Conservation (phyloP, 345 rosid species). For the Lumnitzera littorea region DNA sequence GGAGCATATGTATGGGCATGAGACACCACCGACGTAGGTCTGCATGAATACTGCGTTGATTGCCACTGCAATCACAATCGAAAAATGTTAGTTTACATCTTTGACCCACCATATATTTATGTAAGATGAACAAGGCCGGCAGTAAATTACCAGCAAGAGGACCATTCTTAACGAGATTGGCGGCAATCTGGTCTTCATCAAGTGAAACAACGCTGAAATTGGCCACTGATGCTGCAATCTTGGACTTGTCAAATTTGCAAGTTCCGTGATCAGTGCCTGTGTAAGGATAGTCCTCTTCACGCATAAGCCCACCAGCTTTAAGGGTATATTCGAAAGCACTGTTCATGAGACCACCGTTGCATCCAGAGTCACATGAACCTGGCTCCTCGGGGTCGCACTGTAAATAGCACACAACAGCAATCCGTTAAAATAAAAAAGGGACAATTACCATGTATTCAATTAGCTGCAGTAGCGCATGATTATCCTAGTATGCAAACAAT, state of each 20-base stretch:
- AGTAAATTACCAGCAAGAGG: slow-evolving; percentile 71
- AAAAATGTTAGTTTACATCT: background rate
- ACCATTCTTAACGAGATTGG: slow-evolving; percentile 84
- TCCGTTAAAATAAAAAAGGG: background rate
- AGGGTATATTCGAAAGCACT: slow-evolving; percentile 83
- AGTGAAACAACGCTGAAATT: slow-evolving; percentile 83
- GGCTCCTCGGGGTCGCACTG: slow-evolving; percentile 90
- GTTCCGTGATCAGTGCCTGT: slow-evolving; percentile 54
- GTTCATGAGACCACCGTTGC: slow-evolving; percentile 91
- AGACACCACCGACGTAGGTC: slow-evolving; percentile 82
- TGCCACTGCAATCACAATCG: slow-evolving; percentile 41
- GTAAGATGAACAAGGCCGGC: background rate
- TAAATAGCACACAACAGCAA: slow-evolving; percentile 4
- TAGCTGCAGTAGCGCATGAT: too few relatives aligned
- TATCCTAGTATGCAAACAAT: too few relatives aligned
- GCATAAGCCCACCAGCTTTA: slow-evolving; percentile 87
- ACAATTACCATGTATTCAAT: too few relatives aligned
- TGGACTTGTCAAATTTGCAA: slow-evolving; percentile 78
- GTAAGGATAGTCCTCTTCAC: slow-evolving; percentile 85
- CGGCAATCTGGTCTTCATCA: slow-evolving; percentile 88
- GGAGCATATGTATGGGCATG: slow-evolving; percentile 80
- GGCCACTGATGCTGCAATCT: slow-evolving; percentile 72
- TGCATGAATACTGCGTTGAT: slow-evolving; percentile 92
- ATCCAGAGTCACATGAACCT: slow-evolving; percentile 80
- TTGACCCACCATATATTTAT: background rate